Evolutionary conservation across 1,139 yeast species (phyloP).

Genomic region (Hansenula anomala): DNA sequence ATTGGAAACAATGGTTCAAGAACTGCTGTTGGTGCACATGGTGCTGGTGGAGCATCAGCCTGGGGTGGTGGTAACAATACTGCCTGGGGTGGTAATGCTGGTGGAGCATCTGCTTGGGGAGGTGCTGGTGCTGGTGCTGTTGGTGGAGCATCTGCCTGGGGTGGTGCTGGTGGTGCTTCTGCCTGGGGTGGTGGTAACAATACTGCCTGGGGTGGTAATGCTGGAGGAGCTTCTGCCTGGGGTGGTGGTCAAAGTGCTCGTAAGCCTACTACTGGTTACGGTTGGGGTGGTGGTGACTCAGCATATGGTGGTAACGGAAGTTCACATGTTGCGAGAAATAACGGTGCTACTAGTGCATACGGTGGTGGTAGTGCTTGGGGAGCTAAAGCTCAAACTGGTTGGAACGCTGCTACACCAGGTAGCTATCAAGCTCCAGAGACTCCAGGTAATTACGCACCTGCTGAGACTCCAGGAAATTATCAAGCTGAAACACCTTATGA

Average conservation of each 20-base stretch:
- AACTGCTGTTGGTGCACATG: conserved; percentile 37
- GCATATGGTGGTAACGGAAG: conserved; percentile 16
- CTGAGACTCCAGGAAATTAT: conserved; percentile 24
- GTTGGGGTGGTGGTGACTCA: conserved; percentile 30
- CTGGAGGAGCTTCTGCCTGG: conserved; percentile 29
- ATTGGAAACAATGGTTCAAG: conserved; percentile 36
- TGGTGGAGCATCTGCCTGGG: conserved; percentile 32
- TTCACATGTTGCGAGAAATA: not conserved
- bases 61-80: conserved; percentile 31
- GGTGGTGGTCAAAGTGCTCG: conserved; percentile 30
- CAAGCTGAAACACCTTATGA: conserved; percentile 21
- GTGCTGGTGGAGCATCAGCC: conserved; percentile 25
- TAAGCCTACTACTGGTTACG: conserved; percentile 22
- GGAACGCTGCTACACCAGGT: conserved; percentile 30
- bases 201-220: conserved; percentile 35
- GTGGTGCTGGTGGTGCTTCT: not conserved
- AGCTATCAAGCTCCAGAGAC: conserved; percentile 26
- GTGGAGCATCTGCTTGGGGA: conserved; percentile 17
- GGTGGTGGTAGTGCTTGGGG: conserved; percentile 20
- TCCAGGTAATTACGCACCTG: conserved; percentile 17
- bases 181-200: conserved; percentile 11
- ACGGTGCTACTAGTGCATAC: conserved; percentile 7
- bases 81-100: conserved; percentile 17
- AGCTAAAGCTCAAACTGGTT: conserved; percentile 14
- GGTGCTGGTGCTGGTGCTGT: conserved; percentile 34